A percentile compares a stretch with the other conserved stretches of the same genome.
Evolutionary conservation across 1,139 yeast species (phyloP).

Genomic region (Candida mesenterica): DNA sequence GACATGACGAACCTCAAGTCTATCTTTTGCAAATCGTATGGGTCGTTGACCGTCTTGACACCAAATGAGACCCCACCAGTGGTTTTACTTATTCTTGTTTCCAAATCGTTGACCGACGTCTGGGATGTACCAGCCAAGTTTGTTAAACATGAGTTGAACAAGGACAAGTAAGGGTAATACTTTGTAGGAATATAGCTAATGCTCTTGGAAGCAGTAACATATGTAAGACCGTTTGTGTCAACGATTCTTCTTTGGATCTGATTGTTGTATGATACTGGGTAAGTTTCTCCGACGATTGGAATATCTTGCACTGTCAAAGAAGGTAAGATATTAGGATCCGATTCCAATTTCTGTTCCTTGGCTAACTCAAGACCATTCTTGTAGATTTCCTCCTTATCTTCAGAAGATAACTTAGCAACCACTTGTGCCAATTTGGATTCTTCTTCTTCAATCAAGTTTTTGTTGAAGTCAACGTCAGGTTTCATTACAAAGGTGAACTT

Average conservation of each 20-base stretch:
- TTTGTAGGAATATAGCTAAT: constrained; percentile 57
- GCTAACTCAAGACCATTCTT: constrained; percentile 60
- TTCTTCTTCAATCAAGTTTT: constrained; percentile 55
- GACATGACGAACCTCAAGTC: constrained; percentile 51
- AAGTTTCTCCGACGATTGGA: constrained; percentile 50
- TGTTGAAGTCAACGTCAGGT: constrained; percentile 60
- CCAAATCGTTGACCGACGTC: constrained; percentile 75
- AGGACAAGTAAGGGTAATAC: constrained; percentile 66
- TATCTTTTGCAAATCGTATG: constrained; percentile 43
- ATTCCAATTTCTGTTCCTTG: constrained; percentile 62
- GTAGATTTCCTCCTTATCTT: constrained; percentile 58
- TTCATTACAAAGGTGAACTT: constrained; percentile 70
- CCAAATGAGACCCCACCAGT: constrained; percentile 83
- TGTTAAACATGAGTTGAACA: constrained; percentile 77
- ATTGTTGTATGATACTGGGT: constrained; percentile 32
- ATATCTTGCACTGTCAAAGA: constrained; percentile 74
- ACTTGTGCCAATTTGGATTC: constrained; percentile 44
- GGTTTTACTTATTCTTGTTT: constrained; percentile 73
- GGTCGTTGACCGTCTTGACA: constrained; percentile 56
- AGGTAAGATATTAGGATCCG: constrained; percentile 79
- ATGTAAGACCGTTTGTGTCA: constrained; percentile 74
- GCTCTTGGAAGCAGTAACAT: constrained; percentile 59
- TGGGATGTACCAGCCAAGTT: constrained; percentile 74
- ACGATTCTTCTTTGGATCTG: constrained; percentile 49
- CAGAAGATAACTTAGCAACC: constrained; percentile 45